Evolutionary conservation across 192 early-diverging fungal species (phyloP).

Genomic region (Pecoramyces ruminantium): DNA sequence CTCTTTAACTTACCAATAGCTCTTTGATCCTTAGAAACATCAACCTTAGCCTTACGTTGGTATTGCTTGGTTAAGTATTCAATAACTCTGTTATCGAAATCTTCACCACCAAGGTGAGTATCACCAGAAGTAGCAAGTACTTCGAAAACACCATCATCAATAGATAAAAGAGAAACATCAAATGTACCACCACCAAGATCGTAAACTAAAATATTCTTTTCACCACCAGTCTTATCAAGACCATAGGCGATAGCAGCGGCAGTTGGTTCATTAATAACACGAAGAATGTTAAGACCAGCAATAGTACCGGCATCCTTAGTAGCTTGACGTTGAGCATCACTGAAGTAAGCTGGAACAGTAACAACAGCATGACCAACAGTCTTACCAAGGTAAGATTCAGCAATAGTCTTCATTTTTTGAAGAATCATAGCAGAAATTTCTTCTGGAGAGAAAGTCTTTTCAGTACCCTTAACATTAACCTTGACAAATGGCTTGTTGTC

Average conservation of each 20-base stretch:
- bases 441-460: slow-evolving; percentile 76
- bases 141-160: slow-evolving; percentile 92
- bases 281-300: slow-evolving; percentile 63
- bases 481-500: slow-evolving; percentile 67
- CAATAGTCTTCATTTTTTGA: slow-evolving; percentile 85
- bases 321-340: slow-evolving; percentile 88
- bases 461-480: slow-evolving; percentile 70
- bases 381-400: slow-evolving; percentile 70
- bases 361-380: slow-evolving; percentile 83
- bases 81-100: slow-evolving; percentile 92
- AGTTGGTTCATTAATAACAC: slow-evolving; percentile 88
- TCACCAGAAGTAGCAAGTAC: slow-evolving; percentile 91
- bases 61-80: slow-evolving; percentile 82
- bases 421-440: slow-evolving; percentile 97
- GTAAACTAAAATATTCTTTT: slow-evolving; percentile 86
- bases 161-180: slow-evolving; percentile 91
- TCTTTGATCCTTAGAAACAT: slow-evolving; percentile 66
- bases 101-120: slow-evolving; percentile 81
- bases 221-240: slow-evolving; percentile 75
- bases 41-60: slow-evolving; percentile 80
- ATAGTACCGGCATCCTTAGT: slow-evolving; percentile 81
- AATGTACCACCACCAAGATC: slow-evolving; percentile 97
- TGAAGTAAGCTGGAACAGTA: slow-evolving; percentile 96
- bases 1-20: slow-evolving; percentile 87
- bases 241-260: slow-evolving; percentile 93